Evolutionary conservation across 768 basidiomycete species (phyloP), one percentile per base, ranked within the genome.

Genomic region (Psilocybe subaeruginosa): DNA sequence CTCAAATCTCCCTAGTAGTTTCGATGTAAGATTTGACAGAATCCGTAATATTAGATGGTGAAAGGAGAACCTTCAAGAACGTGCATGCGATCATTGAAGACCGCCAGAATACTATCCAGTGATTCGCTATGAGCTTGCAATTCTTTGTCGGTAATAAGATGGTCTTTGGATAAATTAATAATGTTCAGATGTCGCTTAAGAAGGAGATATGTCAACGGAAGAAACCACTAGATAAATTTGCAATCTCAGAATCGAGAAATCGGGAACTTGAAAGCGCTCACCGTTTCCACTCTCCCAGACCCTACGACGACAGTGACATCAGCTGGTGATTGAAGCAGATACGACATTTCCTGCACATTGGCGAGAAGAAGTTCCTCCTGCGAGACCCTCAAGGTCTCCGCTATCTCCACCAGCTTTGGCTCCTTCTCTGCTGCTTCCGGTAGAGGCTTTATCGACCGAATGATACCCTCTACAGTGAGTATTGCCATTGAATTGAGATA

Each of bases 241-340:
- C 23, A 23, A 23, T 23, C 23, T 23, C 23, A 23, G 23, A 23
- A 23, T 23, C 23, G 23, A 2, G 23, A 23, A 23, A 23, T 23
- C 23, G 23, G 23, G 2, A 23, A 23, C 23, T 23, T 23, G 2
- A 23, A 23, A 23, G 0, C 1, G 4, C 65, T 51, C 45, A 70
- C 70, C 19, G 61, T 64, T 54, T 70, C 69, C 35, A 67, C 61
- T 45, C 69, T 52, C 8, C 61, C 62, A 0, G 56, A 50, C 0
- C 69, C 67, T 9, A 60, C 61, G 27, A 70, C 51, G 5, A 70
- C 35, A 23, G 56, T 46, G n/a, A 68, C 69, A 30, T 62, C 66
- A 0, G 60, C 59, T 7, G 66, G 7, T 11, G 65, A 65, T 29
- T 68, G 59, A 4, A 72, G 19, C 9, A 66, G 30, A 49, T 59